phyloP scores from a whole-genome alignment of 305 asterid genomes.

The Fraxinus latifolia region DNA sequence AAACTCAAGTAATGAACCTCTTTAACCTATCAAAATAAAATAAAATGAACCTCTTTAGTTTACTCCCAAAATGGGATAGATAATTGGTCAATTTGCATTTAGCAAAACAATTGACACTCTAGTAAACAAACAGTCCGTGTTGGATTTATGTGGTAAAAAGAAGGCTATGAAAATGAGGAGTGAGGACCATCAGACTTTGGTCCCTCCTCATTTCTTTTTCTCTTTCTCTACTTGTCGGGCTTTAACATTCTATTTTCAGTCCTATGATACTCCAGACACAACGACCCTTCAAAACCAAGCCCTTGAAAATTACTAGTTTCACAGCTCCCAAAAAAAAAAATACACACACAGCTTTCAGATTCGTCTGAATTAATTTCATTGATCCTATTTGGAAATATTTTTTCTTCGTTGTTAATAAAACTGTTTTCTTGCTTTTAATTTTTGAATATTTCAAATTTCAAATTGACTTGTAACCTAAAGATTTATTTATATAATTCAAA shows the following conservation, averaged over 20 bases:
- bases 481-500: neutral
- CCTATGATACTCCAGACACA: neutral
- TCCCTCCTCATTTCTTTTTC: conserved; percentile 16
- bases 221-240: conserved; percentile 14
- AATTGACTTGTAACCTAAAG: neutral
- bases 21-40: no score
- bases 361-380: neutral
- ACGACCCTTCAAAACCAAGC: conserved; percentile 29
- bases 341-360: conserved; percentile 31
- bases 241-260: conserved; percentile 12
- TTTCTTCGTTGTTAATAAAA: neutral
- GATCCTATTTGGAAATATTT: neutral
- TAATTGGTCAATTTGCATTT: conserved; percentile 8
- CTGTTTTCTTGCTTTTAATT: neutral
- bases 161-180: conserved; percentile 10
- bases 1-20: neutral
- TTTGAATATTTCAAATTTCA: neutral
- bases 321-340: conserved; percentile 28
- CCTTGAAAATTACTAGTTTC: conserved; percentile 19
- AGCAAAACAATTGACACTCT: neutral
- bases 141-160: neutral
- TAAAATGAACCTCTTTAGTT: no score
- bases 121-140: neutral
- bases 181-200: conserved; percentile 25
- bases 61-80: neutral